These are phyloP conservation scores for Alternaria panax DNA, from an alignment of 2,329 filamentous ascomycete species.

Conservation along the genomic window DNA sequence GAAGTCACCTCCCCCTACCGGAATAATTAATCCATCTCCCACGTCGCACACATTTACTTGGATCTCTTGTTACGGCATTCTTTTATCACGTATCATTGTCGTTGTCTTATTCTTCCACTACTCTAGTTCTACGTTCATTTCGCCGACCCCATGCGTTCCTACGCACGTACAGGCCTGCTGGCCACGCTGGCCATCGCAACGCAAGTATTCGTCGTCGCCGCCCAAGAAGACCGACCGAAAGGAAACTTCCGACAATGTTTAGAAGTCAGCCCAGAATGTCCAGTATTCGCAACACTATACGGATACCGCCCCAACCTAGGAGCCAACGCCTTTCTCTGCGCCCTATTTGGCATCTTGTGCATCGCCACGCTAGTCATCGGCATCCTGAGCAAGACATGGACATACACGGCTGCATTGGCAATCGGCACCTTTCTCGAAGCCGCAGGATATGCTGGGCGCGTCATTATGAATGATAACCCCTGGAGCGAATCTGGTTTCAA, in stretches of 20 bases:
- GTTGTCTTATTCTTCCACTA: not conserved
- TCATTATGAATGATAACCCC: constrained; percentile 54
- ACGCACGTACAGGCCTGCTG: constrained; percentile 17
- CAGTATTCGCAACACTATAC: constrained; percentile 50
- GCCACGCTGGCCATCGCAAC: constrained; percentile 15
- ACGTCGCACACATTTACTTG: not conserved
- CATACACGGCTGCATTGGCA: constrained; percentile 52
- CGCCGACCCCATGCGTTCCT: constrained; percentile 11
- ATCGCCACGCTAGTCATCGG: constrained; percentile 28
- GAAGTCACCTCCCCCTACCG: constrained; percentile 2
- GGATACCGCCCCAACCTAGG: constrained; percentile 51
- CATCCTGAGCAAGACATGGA: constrained; percentile 47
- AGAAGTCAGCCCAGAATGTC: constrained; percentile 34
- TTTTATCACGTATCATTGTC: not conserved
- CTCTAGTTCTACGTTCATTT: constrained; percentile 1
- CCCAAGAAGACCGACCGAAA: constrained; percentile 27
- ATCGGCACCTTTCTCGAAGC: constrained; percentile 53
- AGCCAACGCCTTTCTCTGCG: constrained; percentile 50
- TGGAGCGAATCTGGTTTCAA: constrained; percentile 53
- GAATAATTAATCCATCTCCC: constrained; percentile 7
- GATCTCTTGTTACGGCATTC: not conserved
- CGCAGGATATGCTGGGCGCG: constrained; percentile 54
- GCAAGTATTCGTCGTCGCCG: constrained; percentile 19
- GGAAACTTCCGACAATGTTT: constrained; percentile 34
- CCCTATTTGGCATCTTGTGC: constrained; percentile 30